phyloP scores from a whole-genome alignment of 1,139 yeast species.

The Ashbya aceris region DNA sequence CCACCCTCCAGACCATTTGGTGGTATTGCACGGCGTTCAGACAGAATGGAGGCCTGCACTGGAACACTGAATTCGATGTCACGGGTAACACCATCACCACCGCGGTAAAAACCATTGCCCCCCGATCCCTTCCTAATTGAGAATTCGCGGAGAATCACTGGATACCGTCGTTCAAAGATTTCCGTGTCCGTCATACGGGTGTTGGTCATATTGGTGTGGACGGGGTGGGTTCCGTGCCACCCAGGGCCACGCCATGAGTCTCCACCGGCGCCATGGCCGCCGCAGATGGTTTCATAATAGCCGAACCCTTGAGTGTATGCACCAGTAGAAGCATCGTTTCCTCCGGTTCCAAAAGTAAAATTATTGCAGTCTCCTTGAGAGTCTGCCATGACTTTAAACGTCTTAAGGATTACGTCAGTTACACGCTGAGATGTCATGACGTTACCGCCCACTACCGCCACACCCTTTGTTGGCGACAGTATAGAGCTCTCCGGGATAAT shows the following conservation, averaged over 20 bases:
- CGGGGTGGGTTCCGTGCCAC: constrained; percentile 57
- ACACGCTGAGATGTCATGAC: constrained; percentile 82
- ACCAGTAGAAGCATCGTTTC: constrained; percentile 22
- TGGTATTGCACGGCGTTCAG: constrained; percentile 49
- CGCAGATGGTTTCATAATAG: constrained; percentile 64
- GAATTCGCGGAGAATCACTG: constrained; percentile 50
- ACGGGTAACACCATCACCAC: constrained; percentile 58
- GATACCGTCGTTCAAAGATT: constrained; percentile 56
- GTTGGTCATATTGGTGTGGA: constrained; percentile 64
- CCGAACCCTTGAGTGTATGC: constrained; percentile 44
- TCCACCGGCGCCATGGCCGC: constrained; percentile 63
- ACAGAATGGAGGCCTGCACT: constrained; percentile 48
- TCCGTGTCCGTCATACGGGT: constrained; percentile 66
- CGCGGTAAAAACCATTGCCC: constrained; percentile 44
- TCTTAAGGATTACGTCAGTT: constrained; percentile 67
- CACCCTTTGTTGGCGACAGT: constrained; percentile 61
- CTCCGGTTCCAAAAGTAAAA: constrained; percentile 56
- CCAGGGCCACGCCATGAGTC: constrained; percentile 45
- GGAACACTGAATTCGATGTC: constrained; percentile 51
- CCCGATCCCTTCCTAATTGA: constrained; percentile 48
- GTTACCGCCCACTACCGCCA: constrained; percentile 85
- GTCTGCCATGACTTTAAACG: constrained; percentile 69
- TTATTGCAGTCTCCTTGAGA: constrained; percentile 74
- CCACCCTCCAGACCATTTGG: constrained; percentile 62
- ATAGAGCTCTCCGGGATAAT: constrained; percentile 61